A percentile compares a stretch with the other conserved stretches of the same genome.
Evolutionary conservation across 2,329 filamentous ascomycete species (phyloP).

Genomic region (Colletotrichum truncatum): DNA sequence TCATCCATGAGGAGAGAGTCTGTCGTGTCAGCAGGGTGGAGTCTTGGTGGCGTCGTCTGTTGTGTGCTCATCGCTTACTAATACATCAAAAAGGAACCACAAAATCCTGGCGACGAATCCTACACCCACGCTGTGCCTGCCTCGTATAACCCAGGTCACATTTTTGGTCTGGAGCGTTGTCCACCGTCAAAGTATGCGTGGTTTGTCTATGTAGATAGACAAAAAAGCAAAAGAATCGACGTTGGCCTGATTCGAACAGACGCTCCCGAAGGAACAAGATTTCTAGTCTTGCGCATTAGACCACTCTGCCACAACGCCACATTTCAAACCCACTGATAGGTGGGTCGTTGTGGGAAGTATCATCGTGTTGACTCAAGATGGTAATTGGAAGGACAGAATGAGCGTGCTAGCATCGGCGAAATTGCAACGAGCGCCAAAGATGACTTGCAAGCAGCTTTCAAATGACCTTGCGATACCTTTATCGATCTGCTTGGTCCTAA

Average conservation of each 20-base stretch:
- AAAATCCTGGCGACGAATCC: too few relatives aligned
- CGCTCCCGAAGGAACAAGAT: conserved; percentile 23
- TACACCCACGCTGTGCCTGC: too few relatives aligned
- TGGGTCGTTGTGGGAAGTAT: rapidly evolving
- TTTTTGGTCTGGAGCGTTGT: background rate
- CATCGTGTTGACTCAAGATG: background rate
- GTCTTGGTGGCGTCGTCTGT: background rate
- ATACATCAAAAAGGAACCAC: too few relatives aligned
- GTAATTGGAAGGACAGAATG: background rate
- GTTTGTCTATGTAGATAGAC: too few relatives aligned
- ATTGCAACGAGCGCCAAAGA: too few relatives aligned
- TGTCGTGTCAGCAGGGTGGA: background rate
- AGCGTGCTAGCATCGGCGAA: too few relatives aligned
- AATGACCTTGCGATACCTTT: too few relatives aligned
- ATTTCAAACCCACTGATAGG: rapidly evolving
- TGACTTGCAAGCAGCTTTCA: too few relatives aligned
- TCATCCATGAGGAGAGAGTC: background rate
- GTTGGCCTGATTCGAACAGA: conserved; percentile 22
- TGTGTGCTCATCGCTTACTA: too few relatives aligned
- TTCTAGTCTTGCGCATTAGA: conserved; percentile 24
- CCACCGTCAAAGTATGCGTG: background rate
- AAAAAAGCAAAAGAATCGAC: conserved; percentile 1
- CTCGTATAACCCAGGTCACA: too few relatives aligned
- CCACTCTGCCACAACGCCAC: conserved; percentile 20
- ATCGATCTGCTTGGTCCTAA: too few relatives aligned